Evolutionary conservation across 164 flowering plant genomes (phyloP).

Genomic region (Protea cynaroides): DNA sequence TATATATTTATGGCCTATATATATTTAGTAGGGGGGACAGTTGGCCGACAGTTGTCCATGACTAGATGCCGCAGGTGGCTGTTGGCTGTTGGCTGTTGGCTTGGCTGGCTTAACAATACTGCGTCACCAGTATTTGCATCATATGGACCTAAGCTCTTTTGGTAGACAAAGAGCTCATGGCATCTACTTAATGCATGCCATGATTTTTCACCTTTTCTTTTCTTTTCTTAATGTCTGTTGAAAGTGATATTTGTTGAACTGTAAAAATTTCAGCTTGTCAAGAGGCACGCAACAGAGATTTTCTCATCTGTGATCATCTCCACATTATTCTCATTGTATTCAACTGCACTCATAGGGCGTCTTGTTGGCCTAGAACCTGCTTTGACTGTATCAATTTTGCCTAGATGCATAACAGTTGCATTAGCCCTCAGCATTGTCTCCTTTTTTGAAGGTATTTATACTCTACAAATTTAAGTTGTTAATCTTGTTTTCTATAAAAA

Average conservation of each 20-base stretch:
- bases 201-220: background rate
- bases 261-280: constrained; percentile 60
- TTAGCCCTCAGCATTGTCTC: constrained; percentile 96
- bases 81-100: no score
- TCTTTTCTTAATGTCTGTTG: background rate
- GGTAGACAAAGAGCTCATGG: background rate
- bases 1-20: no score
- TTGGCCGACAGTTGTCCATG: no score
- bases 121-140: background rate
- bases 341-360: constrained; percentile 87
- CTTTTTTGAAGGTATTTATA: constrained; percentile 71
- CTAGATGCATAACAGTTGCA: constrained; percentile 97
- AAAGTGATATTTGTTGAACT: background rate
- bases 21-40: no score
- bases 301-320: constrained; percentile 81
- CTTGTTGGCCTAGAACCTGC: constrained; percentile 66
- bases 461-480: background rate
- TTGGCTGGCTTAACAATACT: no score
- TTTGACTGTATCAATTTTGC: constrained; percentile 76
- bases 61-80: no score
- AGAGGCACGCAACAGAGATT: constrained; percentile 97
- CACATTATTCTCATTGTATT: constrained; percentile 83
- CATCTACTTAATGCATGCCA: no score
- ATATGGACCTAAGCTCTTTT: background rate
- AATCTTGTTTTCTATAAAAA: background rate